Conservation (phyloP, 2,329 filamentous ascomycete species). For the Capronia coronata region DNA sequence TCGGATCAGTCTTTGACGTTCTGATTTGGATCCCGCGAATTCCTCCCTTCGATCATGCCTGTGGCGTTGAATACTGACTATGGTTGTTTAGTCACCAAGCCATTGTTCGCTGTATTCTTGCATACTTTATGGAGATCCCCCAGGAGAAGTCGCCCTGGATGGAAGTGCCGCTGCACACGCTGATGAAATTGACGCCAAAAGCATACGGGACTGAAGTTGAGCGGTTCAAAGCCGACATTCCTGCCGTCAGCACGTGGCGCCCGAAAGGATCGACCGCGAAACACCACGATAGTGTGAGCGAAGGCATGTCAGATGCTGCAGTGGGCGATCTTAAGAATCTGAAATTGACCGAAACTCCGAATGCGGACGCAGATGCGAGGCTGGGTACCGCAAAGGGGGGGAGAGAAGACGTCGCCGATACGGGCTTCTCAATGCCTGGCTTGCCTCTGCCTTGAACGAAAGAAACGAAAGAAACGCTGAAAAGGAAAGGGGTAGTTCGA, state of each 20-base stretch:
- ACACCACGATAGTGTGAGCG: constrained; percentile 24
- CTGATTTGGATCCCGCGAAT: background rate
- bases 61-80: background rate
- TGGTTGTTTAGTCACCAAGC: constrained; percentile 62
- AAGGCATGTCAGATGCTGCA: constrained; percentile 17
- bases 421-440: constrained; percentile 8
- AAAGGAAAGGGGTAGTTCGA: no score
- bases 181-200: constrained; percentile 92
- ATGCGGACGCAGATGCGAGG: background rate
- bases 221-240: constrained; percentile 81
- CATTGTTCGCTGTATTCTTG: constrained; percentile 92
- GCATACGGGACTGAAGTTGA: constrained; percentile 92
- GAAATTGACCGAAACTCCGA: background rate
- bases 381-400: background rate
- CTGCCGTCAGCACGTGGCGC: constrained; percentile 92
- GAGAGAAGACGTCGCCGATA: constrained; percentile 1
- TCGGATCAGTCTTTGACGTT: background rate
- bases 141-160: constrained; percentile 95
- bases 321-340: constrained; percentile 16
- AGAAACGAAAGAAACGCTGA: no score
- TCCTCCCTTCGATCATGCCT: background rate
- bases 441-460: constrained; percentile 12
- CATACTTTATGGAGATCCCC: constrained; percentile 96
- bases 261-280: constrained; percentile 56
- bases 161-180: constrained; percentile 91